Conservation (phyloP, 2,329 filamentous ascomycete species). For the Aspergillus sp. region DNA sequence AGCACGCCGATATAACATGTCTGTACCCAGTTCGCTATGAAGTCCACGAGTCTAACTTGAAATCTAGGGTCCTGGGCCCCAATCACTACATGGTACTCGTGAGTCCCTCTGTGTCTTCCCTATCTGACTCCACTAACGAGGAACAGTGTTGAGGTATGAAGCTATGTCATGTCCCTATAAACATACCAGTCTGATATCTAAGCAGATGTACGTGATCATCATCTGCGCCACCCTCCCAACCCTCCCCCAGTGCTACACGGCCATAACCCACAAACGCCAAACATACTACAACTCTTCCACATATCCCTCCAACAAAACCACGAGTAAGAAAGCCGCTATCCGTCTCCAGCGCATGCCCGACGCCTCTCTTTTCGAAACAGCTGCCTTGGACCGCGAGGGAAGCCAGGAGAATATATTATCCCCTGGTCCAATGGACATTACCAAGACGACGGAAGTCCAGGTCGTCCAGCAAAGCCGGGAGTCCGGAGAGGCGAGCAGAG, state of each 20-base stretch:
- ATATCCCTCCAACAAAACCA: neutral
- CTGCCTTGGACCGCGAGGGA: neutral
- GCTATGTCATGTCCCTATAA: too few species aligned
- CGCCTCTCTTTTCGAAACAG: constrained; percentile 10
- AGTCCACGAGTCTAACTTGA: neutral
- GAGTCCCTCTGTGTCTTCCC: neutral
- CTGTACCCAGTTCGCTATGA: neutral
- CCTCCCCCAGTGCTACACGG: constrained; percentile 9
- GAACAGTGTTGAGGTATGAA: neutral
- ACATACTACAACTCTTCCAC: neutral
- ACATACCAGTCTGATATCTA: neutral
- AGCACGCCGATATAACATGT: constrained; percentile 17
- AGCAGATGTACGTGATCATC: constrained; percentile 15
- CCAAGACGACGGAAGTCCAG: constrained; percentile 7
- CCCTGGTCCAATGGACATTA: neutral
- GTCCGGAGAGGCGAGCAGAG: neutral
- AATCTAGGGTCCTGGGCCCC: constrained; percentile 14
- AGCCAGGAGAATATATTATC: constrained; percentile 4
- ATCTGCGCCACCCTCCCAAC: constrained; percentile 14
- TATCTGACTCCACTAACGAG: neutral
- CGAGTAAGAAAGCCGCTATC: neutral
- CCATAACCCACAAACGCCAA: neutral
- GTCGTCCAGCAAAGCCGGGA: neutral
- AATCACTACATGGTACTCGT: constrained; percentile 16
- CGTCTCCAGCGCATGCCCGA: constrained; percentile 4